Percentiles rank a stretch among this genome's conserved stretches.
phyloP scores from a whole-genome alignment of 257 asterid genomes.

The Agastache rugosa region DNA sequence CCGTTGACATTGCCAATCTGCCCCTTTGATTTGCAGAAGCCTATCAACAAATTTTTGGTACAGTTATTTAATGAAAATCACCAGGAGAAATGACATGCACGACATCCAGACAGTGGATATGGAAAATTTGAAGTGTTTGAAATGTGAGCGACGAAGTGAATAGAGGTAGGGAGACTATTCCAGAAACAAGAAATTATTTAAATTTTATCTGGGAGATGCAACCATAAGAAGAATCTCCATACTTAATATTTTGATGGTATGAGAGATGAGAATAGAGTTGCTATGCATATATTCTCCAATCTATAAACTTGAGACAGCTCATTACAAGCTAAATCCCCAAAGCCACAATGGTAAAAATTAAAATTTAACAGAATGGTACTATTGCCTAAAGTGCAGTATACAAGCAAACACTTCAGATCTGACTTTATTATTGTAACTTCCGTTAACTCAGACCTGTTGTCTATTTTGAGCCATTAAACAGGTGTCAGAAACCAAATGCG shows the following conservation, averaged over 20 bases:
- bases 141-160: conserved; percentile 11
- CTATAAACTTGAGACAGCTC: conserved; percentile 2
- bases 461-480: background rate
- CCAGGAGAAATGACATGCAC: conserved; percentile 2
- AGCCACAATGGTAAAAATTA: background rate
- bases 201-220: conserved; percentile 16
- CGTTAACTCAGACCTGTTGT: background rate
- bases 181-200: conserved; percentile 21
- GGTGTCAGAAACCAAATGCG: conserved; percentile 14
- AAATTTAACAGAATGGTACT: background rate
- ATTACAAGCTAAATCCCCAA: conserved; percentile 15
- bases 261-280: background rate
- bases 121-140: background rate
- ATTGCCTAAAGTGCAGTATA: background rate
- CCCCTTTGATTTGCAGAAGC: conserved; percentile 87
- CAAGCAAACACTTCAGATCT: background rate
- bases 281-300: conserved; percentile 2
- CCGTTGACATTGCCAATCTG: conserved; percentile 78
- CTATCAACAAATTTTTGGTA: conserved; percentile 46
- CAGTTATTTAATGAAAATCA: conserved; percentile 17
- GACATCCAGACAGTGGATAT: conserved; percentile 7
- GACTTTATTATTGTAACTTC: background rate
- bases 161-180: conserved; percentile 16
- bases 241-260: background rate
- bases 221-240: background rate